These are phyloP conservation scores for Entomophthora muscae DNA, from an alignment of 371 early-diverging fungal genomes.

Conservation along the genomic window DNA sequence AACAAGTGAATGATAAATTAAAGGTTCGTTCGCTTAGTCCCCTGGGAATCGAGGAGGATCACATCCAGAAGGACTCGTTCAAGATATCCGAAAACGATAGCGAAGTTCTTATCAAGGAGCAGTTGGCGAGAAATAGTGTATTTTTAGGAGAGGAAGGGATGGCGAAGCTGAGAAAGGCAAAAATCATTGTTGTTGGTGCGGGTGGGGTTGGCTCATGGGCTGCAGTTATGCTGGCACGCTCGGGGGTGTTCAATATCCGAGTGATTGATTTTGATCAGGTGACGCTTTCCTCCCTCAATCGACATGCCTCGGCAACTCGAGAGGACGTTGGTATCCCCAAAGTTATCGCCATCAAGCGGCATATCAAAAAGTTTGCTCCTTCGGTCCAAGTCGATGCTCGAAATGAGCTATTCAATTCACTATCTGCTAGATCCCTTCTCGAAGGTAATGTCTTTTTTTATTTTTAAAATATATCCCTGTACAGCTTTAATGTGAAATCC, in stretches of 20 bases:
- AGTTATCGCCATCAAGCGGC: conserved; percentile 49
- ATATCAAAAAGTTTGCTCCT: conserved; percentile 56
- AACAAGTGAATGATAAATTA: neutral
- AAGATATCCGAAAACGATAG: neutral
- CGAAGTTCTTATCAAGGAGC: conserved; percentile 46
- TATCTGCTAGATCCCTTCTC: conserved; percentile 48
- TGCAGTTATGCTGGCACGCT: conserved; percentile 74
- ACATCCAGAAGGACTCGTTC: neutral
- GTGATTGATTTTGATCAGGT: conserved; percentile 94
- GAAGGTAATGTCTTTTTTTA: conserved; percentile 21
- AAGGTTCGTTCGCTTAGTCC: neutral
- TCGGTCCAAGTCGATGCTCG: conserved; percentile 58
- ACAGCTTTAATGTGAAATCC: no score
- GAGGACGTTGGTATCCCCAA: conserved; percentile 82
- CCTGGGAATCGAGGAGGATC: neutral
- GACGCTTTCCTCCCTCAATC: conserved; percentile 70
- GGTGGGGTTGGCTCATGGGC: conserved; percentile 92
- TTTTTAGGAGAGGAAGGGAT: conserved; percentile 75
- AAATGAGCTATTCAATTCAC: conserved; percentile 50
- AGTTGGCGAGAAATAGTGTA: conserved; percentile 60
- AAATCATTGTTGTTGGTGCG: conserved; percentile 85
- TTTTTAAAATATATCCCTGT: no score
- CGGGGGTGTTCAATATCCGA: conserved; percentile 72
- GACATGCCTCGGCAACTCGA: conserved; percentile 79
- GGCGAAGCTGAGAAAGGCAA: conserved; percentile 37